These are phyloP conservation scores for Nicotiana attenuata DNA, from an alignment of 257 asterid genomes.

Conservation along the genomic window DNA sequence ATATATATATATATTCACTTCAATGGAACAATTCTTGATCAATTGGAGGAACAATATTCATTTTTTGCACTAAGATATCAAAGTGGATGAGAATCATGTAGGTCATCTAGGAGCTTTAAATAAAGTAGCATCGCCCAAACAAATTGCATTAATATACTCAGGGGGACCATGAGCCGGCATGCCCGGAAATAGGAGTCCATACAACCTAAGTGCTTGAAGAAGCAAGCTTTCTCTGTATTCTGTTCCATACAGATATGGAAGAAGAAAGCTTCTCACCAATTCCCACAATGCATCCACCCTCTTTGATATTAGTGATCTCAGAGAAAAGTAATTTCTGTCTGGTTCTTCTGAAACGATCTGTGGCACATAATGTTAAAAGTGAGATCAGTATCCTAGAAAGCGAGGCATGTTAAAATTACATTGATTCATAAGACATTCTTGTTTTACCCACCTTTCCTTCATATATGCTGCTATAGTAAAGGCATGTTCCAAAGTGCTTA, in stretches of 20 bases:
- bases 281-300: constrained; percentile 55
- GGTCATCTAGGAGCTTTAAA: background rate
- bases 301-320: constrained; percentile 13
- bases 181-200: constrained; percentile 39
- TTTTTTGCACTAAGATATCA: constrained; percentile 29
- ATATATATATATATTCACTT: too few relatives aligned
- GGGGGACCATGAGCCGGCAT: constrained; percentile 41
- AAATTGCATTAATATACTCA: constrained; percentile 55
- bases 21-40: background rate
- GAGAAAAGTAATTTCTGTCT: constrained; percentile 32
- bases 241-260: constrained; percentile 35
- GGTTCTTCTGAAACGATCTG: constrained; percentile 44
- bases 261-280: constrained; percentile 47
- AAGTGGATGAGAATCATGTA: background rate
- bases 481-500: constrained; percentile 59
- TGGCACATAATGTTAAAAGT: background rate
- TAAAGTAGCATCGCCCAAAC: constrained; percentile 28
- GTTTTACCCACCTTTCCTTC: constrained; percentile 35
- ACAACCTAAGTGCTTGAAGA: constrained; percentile 23
- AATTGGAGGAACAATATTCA: background rate
- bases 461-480: constrained; percentile 39
- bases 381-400: background rate
- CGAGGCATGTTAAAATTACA: background rate
- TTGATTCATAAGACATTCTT: background rate
- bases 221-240: constrained; percentile 47